Percentiles rank a stretch among this genome's conserved stretches.
phyloP scores from a whole-genome alignment of 176 grass and related monocot genomes.

The Puya raimondii region DNA sequence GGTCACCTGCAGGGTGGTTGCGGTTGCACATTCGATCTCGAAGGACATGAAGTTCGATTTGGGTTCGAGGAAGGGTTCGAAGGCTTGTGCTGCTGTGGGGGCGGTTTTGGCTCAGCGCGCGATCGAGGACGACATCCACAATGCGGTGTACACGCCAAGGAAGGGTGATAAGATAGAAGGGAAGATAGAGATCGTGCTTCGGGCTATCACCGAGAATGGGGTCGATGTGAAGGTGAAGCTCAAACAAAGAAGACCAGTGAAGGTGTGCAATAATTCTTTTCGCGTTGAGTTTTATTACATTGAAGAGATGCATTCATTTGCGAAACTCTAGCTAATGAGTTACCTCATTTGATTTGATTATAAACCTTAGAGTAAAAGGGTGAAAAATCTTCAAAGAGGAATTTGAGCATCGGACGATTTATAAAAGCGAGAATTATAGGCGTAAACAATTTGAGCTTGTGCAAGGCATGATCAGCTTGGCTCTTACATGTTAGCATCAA shows the following conservation, averaged over 20 bases:
- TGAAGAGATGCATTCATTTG: too few relatives aligned
- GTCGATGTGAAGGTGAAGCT: slow-evolving; percentile 76
- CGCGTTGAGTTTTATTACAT: not conserved
- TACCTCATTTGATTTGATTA: too few relatives aligned
- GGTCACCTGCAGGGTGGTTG: slow-evolving; percentile 53
- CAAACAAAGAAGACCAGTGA: slow-evolving; percentile 33
- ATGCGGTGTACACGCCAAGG: slow-evolving; percentile 62
- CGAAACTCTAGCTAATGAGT: too few relatives aligned
- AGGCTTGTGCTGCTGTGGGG: slow-evolving; percentile 50
- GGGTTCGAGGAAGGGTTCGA: slow-evolving; percentile 50
- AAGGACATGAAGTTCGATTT: slow-evolving; percentile 78
- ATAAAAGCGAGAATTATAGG: too few relatives aligned
- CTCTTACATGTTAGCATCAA: too few relatives aligned
- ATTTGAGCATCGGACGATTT: too few relatives aligned
- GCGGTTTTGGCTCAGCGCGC: slow-evolving; percentile 48
- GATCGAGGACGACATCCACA: slow-evolving; percentile 62
- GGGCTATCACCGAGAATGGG: slow-evolving; percentile 48
- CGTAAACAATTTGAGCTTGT: too few relatives aligned
- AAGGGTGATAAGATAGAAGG: slow-evolving; percentile 67
- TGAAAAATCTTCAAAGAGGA: too few relatives aligned
- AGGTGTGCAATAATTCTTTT: slow-evolving; percentile 16
- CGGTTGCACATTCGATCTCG: slow-evolving; percentile 61
- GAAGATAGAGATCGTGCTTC: slow-evolving; percentile 53
- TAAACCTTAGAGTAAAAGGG: too few relatives aligned
- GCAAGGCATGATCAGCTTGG: too few relatives aligned